Conservation (phyloP, 768 basidiomycete species). For the Mrakia blollopis region DNA sequence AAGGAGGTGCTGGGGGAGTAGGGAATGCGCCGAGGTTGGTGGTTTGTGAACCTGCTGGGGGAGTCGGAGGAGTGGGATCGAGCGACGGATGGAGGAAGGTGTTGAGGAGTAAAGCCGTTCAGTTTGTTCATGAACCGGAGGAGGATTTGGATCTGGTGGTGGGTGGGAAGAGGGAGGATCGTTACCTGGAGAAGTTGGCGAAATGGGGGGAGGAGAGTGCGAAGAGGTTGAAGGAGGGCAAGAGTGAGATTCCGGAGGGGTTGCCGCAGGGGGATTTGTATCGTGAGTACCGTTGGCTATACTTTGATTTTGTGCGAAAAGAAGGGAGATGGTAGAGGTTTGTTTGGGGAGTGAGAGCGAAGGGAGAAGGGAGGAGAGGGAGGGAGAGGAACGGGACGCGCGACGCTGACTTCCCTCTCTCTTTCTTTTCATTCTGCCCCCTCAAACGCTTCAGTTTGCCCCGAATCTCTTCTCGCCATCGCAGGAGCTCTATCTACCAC, state of each 20-base stretch:
- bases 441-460: constrained; percentile 65
- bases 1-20: not conserved
- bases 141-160: constrained; percentile 1
- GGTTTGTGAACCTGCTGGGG: not conserved
- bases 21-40: not conserved
- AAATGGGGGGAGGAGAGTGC: constrained; percentile 57
- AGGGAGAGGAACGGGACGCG: not conserved
- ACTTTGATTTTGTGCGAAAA: not conserved
- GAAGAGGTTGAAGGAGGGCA: constrained; percentile 58
- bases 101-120: constrained; percentile 31
- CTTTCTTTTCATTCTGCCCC: not conserved
- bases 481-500: constrained; percentile 69
- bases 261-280: constrained; percentile 77
- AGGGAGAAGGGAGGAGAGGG: not conserved
- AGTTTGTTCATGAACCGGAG: constrained; percentile 33
- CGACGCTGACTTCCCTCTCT: constrained; percentile 9
- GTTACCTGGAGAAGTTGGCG: constrained; percentile 27
- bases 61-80: no score
- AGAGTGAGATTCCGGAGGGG: constrained; percentile 69
- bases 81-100: not conserved
- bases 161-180: not conserved
- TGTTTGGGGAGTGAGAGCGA: no score
- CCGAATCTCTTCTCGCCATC: constrained; percentile 67
- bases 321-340: no score
- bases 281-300: constrained; percentile 50